Conservation (phyloP, 495 filamentous ascomycete genomes). For the Penicillium antarcticum region DNA sequence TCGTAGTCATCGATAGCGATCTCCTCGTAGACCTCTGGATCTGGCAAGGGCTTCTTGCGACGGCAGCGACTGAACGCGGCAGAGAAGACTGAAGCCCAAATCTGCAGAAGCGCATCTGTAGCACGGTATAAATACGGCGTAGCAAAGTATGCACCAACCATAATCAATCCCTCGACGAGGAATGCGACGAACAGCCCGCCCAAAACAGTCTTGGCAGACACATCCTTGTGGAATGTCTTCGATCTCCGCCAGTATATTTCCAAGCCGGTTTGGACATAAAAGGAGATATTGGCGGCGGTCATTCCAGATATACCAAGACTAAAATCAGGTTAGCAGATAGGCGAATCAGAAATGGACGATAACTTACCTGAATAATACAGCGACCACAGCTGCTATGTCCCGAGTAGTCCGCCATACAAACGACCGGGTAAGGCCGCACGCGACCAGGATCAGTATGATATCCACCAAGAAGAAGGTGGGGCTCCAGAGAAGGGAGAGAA, state of each 20-base stretch:
- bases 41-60: background rate
- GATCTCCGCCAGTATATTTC: conserved; percentile 16
- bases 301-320: conserved; percentile 7
- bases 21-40: conserved; percentile 7
- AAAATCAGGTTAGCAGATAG: background rate
- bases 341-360: background rate
- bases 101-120: conserved; percentile 1
- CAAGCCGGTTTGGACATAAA: conserved; percentile 8
- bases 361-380: conserved; percentile 9
- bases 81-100: conserved; percentile 7
- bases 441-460: conserved; percentile 16
- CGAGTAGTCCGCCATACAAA: conserved; percentile 1
- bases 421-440: conserved; percentile 10
- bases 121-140: conserved; percentile 8
- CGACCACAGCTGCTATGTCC: conserved; percentile 7
- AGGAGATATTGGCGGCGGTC: conserved; percentile 11
- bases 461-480: conserved; percentile 25
- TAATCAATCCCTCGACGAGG: background rate
- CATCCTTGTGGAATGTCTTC: background rate
- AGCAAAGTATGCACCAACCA: conserved; percentile 8
- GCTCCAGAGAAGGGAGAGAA: conserved; percentile 16
- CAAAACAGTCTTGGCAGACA: background rate
- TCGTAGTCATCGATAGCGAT: conserved; percentile 15
- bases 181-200: conserved; percentile 4
- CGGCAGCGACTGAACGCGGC: background rate